These are phyloP conservation scores for Penicillium lividum DNA, from an alignment of 495 filamentous ascomycete species.

Conservation along the genomic window DNA sequence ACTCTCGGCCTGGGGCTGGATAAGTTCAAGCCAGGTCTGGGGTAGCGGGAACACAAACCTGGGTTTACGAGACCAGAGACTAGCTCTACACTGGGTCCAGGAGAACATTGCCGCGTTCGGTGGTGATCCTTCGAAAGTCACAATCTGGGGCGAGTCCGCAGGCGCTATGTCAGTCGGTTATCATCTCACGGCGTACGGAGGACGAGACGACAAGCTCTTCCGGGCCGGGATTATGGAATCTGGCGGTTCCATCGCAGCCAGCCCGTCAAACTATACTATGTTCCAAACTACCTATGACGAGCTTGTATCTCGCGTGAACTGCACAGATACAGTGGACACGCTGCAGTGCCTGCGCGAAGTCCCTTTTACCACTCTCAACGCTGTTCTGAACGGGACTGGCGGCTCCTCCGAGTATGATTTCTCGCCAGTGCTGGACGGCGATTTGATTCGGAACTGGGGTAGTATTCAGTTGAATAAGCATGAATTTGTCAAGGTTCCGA, in stretches of 20 bases:
- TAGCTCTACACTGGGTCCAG: conserved; percentile 63
- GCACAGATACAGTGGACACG: conserved; percentile 37
- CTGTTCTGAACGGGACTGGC: conserved; percentile 36
- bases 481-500: conserved; percentile 50
- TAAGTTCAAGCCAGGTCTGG: conserved; percentile 36
- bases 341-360: conserved; percentile 51
- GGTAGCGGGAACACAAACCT: conserved; percentile 55
- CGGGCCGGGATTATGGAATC: conserved; percentile 50
- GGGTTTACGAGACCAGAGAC: conserved; percentile 58
- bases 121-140: conserved; percentile 60
- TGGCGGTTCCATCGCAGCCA: conserved; percentile 41
- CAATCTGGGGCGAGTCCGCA: conserved; percentile 68
- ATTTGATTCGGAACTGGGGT: conserved; percentile 46
- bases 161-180: conserved; percentile 55
- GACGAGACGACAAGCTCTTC: conserved; percentile 47
- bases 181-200: conserved; percentile 55
- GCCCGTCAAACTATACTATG: conserved; percentile 32
- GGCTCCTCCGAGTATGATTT: conserved; percentile 37
- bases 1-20: conserved; percentile 55
- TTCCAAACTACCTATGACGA: conserved; percentile 44
- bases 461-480: conserved; percentile 34
- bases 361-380: conserved; percentile 44
- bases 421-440: conserved; percentile 51
- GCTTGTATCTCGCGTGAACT: conserved; percentile 38
- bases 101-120: conserved; percentile 59